Conservation (phyloP, 129 eudicot species). For the carrot (Daucus carota) region DNA sequence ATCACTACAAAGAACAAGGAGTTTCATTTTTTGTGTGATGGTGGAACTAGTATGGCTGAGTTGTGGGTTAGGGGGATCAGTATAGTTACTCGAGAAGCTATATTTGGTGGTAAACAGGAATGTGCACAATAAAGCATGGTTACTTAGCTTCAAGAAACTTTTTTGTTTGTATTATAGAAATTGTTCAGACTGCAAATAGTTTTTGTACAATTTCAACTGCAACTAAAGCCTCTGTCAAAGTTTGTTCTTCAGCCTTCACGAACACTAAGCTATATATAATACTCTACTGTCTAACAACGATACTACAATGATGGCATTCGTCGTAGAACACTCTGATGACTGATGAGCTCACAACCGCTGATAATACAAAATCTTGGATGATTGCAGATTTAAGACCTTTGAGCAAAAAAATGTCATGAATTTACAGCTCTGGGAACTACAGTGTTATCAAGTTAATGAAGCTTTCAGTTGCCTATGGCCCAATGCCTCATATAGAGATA, state of each 20-base stretch:
- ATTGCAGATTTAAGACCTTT: not conserved
- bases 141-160: not conserved
- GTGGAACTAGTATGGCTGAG: slow-evolving; percentile 73
- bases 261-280: not conserved
- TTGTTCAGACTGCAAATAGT: not conserved
- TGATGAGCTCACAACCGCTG: not conserved
- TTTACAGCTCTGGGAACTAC: not conserved
- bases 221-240: not conserved
- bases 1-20: slow-evolving; percentile 76
- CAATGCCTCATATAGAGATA: slow-evolving; percentile 42
- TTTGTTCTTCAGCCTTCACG: not conserved
- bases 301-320: not conserved
- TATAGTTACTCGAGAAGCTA: slow-evolving; percentile 59
- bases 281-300: not conserved
- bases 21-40: slow-evolving; percentile 88
- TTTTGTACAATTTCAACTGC: not conserved
- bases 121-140: slow-evolving; percentile 1
- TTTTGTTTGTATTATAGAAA: not conserved
- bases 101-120: slow-evolving; percentile 12
- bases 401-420: not conserved
- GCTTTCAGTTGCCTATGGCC: not conserved
- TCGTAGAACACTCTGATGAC: not conserved
- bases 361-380: not conserved
- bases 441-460: not conserved
- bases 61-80: slow-evolving; percentile 91